Evolutionary conservation across 2,329 filamentous ascomycete genomes (phyloP).

Genomic region (Dothistroma septosporum): DNA sequence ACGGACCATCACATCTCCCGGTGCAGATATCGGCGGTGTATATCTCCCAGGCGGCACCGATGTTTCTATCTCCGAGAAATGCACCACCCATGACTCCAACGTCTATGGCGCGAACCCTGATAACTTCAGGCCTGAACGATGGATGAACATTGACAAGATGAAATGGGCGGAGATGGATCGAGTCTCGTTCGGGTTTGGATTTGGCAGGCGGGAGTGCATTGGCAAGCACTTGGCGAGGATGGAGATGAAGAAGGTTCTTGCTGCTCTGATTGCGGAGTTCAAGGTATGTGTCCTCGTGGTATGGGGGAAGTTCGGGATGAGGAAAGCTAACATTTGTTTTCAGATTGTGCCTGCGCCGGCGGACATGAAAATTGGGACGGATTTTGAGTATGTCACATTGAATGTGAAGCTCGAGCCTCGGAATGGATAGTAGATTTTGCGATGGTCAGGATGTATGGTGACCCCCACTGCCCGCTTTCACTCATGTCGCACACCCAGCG

Average conservation of each 20-base stretch:
- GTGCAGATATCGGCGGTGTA: constrained; percentile 22
- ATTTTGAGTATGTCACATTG: not conserved
- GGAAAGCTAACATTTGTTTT: not conserved
- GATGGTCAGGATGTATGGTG: no score
- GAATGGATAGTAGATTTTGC: no score
- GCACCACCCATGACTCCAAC: constrained; percentile 36
- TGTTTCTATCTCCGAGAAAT: constrained; percentile 42
- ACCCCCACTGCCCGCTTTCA: no score
- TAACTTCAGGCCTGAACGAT: constrained; percentile 47
- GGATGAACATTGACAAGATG: constrained; percentile 39
- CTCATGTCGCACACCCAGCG: not conserved
- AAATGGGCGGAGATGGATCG: constrained; percentile 38
- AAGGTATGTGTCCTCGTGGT: not conserved
- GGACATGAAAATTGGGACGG: not conserved
- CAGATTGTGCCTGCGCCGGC: not conserved
- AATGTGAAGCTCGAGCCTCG: not conserved
- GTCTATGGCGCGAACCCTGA: constrained; percentile 39
- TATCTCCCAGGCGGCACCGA: constrained; percentile 45
- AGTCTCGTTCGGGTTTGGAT: constrained; percentile 45
- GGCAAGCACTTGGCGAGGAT: constrained; percentile 44
- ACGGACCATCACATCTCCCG: constrained; percentile 7
- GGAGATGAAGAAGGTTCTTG: constrained; percentile 24
- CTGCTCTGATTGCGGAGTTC: constrained; percentile 8
- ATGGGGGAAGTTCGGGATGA: not conserved
- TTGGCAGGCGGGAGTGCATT: constrained; percentile 44